Evolutionary conservation across 306 rosid genomes (phyloP).

Genomic region (Luffa acutangula): DNA sequence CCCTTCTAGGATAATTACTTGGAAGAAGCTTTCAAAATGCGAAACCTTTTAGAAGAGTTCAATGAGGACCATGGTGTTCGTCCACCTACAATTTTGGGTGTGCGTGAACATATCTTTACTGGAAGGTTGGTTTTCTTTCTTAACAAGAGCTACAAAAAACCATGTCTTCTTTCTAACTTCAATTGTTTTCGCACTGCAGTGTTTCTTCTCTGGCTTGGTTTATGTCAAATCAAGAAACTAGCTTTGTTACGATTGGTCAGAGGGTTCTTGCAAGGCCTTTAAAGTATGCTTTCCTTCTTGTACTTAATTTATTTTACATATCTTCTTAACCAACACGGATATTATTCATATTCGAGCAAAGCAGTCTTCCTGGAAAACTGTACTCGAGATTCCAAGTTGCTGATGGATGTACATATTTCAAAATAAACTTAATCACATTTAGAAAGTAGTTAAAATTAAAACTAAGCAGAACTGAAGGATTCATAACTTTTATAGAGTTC

Average conservation of each 20-base stretch:
- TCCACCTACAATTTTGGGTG: constrained; percentile 86
- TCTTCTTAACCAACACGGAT: background rate
- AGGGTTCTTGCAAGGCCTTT: constrained; percentile 96
- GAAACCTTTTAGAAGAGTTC: constrained; percentile 94
- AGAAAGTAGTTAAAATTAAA: background rate
- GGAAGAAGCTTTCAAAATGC: constrained; percentile 98
- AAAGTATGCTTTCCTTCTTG: constrained; percentile 48
- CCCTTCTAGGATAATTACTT: constrained; percentile 77
- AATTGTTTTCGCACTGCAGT: constrained; percentile 32
- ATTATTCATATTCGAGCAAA: background rate
- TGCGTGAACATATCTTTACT: constrained; percentile 95
- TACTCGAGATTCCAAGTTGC: background rate
- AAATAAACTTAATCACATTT: background rate
- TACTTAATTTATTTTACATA: constrained; percentile 5
- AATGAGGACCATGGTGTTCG: constrained; percentile 96
- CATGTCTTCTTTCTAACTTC: background rate
- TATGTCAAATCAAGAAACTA: constrained; percentile 98
- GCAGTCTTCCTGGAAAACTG: background rate
- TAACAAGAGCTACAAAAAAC: constrained; percentile 1
- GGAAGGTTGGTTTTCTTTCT: constrained; percentile 58
- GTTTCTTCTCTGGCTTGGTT: constrained; percentile 99
- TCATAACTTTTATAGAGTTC: background rate
- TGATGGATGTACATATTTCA: background rate
- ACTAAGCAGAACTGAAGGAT: background rate
- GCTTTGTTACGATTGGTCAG: constrained; percentile 94